Conservation (phyloP, 805 yeast species). For the Hanseniaspora mollemarum region DNA sequence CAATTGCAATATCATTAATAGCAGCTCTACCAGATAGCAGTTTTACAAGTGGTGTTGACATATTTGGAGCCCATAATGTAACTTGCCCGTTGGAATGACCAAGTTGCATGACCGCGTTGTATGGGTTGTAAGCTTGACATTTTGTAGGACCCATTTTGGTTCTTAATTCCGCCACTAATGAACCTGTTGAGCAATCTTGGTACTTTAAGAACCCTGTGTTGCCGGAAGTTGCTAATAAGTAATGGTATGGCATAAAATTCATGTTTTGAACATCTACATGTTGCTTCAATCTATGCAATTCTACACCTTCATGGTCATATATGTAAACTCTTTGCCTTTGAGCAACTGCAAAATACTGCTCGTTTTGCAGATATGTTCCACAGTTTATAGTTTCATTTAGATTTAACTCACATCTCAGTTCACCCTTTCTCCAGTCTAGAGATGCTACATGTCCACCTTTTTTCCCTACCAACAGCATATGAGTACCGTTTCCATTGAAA, state of each 20-base stretch:
- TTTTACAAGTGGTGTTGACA: constrained; percentile 75
- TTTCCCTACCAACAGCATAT: constrained; percentile 69
- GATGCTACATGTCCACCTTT: constrained; percentile 86
- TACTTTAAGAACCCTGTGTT: constrained; percentile 78
- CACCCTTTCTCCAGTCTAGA: constrained; percentile 89
- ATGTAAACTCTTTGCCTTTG: constrained; percentile 90
- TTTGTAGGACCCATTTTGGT: constrained; percentile 87
- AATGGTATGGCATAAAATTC: constrained; percentile 89
- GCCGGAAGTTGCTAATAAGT: constrained; percentile 76
- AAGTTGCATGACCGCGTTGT: constrained; percentile 88
- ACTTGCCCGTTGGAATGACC: constrained; percentile 93
- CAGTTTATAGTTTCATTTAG: constrained; percentile 83
- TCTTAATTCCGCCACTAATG: constrained; percentile 65
- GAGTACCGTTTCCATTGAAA: constrained; percentile 80
- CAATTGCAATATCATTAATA: constrained; percentile 69
- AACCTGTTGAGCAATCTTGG: constrained; percentile 93
- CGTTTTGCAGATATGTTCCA: constrained; percentile 81
- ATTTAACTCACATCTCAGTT: constrained; percentile 66
- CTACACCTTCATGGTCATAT: constrained; percentile 83
- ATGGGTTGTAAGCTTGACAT: constrained; percentile 80
- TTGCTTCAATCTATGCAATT: constrained; percentile 79
- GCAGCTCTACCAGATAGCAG: constrained; percentile 78
- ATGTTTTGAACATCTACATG: constrained; percentile 75
- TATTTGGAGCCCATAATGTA: constrained; percentile 83
- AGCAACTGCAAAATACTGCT: constrained; percentile 91